These are phyloP conservation scores for Coprinopsis strossmayeri DNA, from an alignment of 768 basidiomycete species.

Conservation along the genomic window DNA sequence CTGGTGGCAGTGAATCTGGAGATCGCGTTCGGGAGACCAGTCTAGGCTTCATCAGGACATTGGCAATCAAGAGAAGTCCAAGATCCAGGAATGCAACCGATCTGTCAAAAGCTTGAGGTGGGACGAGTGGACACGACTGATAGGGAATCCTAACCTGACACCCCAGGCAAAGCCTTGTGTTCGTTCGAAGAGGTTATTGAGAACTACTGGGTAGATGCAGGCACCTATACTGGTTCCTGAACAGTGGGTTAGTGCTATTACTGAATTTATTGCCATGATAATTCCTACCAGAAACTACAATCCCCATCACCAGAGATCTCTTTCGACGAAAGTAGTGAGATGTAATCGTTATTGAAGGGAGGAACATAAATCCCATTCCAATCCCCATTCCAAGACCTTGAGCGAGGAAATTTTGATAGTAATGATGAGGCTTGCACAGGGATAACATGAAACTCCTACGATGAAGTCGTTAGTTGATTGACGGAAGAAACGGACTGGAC, in stretches of 20 bases:
- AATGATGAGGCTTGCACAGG: constrained; percentile 37
- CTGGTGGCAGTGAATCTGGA: constrained; percentile 17
- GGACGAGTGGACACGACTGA: constrained; percentile 12
- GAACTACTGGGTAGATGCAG: constrained; percentile 44
- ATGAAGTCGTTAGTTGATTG: background rate
- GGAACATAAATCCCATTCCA: constrained; percentile 48
- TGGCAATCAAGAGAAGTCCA: constrained; percentile 36
- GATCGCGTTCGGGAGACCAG: constrained; percentile 23
- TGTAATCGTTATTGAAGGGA: constrained; percentile 45
- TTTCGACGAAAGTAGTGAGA: constrained; percentile 46
- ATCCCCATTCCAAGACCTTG: constrained; percentile 54
- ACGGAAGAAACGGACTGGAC: constrained; percentile 8
- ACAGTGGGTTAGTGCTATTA: constrained; percentile 4
- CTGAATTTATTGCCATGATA: background rate
- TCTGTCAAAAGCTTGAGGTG: constrained; percentile 19
- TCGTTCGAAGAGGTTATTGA: constrained; percentile 38
- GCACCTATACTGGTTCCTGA: constrained; percentile 43
- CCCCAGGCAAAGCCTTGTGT: constrained; percentile 34
- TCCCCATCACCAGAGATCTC: constrained; percentile 48
- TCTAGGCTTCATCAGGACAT: constrained; percentile 36
- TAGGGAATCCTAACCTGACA: constrained; percentile 36
- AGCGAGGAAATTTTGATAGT: constrained; percentile 46
- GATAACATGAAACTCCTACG: constrained; percentile 45
- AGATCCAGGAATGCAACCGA: constrained; percentile 41
- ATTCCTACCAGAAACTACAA: constrained; percentile 40